Evolutionary conservation across 1,284 basidiomycete genomes (phyloP), one percentile per base, ranked within the genome.

Genomic region (Abortiporus biennis): DNA sequence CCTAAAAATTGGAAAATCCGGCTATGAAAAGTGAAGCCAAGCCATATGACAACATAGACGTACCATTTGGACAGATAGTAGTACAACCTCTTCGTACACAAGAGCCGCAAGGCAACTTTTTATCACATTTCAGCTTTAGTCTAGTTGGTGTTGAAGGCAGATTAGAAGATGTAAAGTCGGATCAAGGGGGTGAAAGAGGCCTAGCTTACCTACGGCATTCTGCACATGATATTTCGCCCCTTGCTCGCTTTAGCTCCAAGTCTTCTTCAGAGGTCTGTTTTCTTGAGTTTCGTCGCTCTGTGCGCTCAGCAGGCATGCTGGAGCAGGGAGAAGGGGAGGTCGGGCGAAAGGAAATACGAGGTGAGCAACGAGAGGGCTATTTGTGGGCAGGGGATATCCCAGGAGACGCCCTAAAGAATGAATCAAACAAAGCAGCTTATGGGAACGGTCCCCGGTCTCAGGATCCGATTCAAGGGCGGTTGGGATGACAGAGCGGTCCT

Each of bases 81-180:
- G 80, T 75, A 54, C 84, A 86, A 17, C 83, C 83, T 49, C 84
- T 68, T 31, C 82, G 73, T 54, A 78, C 82, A 56, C 83, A 83
- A 55, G 81, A 85, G 15, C 80, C 76, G 51, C 84, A 86, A 2
- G 84, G 84, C 2, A 85, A 72, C 11, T 73, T 80, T 61, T 84
- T 85, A 63, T 85, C 82, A 56, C 84, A 86, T 60, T 85, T 86
- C 38, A 86, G 62, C 57, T 86, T 85, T 37, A 86, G 65, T n/a
- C 80, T 82, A 49, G 5, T 27, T 20, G n/a, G n/a, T n/a, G n/a
- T n/a, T n/a, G n/a, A n/a, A n/a, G 17, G 27, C 36, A 21, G 30
- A 15, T 46, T 24, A 29, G 22, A 27, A 45, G 25, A 25, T 17
- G 24, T 3, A 31, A 33, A 8, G 21, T 23, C 16, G 23, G 17